Evolutionary conservation across 352 stramenopile genomes (phyloP), one percentile per base, ranked within the genome.

Genomic region (Thraustochytrium striatum): DNA sequence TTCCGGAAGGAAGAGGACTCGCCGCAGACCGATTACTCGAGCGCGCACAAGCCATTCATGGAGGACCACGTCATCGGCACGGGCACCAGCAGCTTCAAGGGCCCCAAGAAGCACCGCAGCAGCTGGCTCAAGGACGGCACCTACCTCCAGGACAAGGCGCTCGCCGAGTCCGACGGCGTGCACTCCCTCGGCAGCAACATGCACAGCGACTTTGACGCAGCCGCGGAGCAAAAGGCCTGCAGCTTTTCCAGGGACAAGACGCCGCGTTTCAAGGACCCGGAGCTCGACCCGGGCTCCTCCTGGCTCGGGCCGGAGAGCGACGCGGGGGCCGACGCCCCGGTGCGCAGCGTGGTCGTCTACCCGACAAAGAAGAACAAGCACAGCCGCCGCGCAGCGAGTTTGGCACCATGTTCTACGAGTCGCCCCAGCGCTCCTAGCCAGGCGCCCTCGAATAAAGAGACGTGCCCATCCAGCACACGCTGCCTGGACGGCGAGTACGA

Each of bases 71-170:
- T 61, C 11, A 7, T 2, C 16, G n/a, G 41, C 21, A 70, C 32
- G 2, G 65, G 65, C 21, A 75, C 65, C 1, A 75, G 65, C 32
- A 32, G 41, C 25, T 75, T 75, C 47, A 75, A 61, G 47, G 61
- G 65, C 47, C 11, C 65, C 25, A 43, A 30, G 11, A 62, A 58
- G 21, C 41, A 75, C 25, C 65, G 65, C 43, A 36, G 41, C 16
- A 7, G 61, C 21, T 75, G 65, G 65, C 28, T 75, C 5, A 75
- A 75, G 39, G 52, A 61, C 19, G 5, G 19, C 5, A 32, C 59
- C 9, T 70, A 70, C 35, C 21, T 50, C 9, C 59, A 38, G 32
- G 65, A 75, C 50, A 32, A 39, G 30, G 65, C 65, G 21, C 65
- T 75, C 36, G 65, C 44, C 3, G 65, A 9, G 7, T 75, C 41